Conservation (phyloP, 805 yeast genomes). For the Candida ficus region DNA sequence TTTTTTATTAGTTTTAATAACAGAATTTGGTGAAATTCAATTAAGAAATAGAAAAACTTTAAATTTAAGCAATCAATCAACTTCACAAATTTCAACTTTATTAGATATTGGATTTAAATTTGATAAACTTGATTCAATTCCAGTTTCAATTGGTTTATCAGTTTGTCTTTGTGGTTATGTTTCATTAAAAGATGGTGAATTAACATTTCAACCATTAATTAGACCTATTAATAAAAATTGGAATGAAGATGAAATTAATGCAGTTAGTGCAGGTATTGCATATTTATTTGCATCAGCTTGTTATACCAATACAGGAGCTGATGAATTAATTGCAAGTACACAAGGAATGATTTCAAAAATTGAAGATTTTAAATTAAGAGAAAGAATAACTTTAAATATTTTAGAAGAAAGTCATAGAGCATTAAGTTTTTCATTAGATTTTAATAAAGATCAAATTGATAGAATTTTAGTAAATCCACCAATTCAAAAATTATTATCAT, state of each 20-base stretch:
- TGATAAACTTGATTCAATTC: constrained; percentile 30
- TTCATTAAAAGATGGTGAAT: constrained; percentile 23
- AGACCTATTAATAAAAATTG: constrained; percentile 1
- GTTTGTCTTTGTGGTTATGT: constrained; percentile 45
- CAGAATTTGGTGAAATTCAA: constrained; percentile 41
- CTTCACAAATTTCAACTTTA: constrained; percentile 35
- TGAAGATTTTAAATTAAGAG: constrained; percentile 22
- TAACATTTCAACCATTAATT: constrained; percentile 9
- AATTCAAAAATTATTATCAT: constrained; percentile 62
- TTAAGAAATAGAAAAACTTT: constrained; percentile 36
- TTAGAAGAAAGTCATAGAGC: constrained; percentile 71
- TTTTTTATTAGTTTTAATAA: constrained; percentile 33
- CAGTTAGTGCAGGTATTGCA: constrained; percentile 57
- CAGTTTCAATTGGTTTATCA: constrained; percentile 38
- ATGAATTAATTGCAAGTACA: constrained; percentile 60
- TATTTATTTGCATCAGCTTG: constrained; percentile 65
- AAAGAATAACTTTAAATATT: constrained; percentile 36
- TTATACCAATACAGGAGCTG: constrained; percentile 59
- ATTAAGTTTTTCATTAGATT: constrained; percentile 65
- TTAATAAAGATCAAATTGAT: constrained; percentile 70
- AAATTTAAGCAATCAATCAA: constrained; percentile 20
- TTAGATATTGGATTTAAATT: constrained; percentile 53
- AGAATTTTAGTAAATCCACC: constrained; percentile 73
- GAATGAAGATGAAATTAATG: constrained; percentile 13
- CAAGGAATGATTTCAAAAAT: constrained; percentile 38